phyloP scores from a whole-genome alignment of 2,329 filamentous ascomycete species.

The Ophiognomonia clavigignenti-juglandacearum region DNA sequence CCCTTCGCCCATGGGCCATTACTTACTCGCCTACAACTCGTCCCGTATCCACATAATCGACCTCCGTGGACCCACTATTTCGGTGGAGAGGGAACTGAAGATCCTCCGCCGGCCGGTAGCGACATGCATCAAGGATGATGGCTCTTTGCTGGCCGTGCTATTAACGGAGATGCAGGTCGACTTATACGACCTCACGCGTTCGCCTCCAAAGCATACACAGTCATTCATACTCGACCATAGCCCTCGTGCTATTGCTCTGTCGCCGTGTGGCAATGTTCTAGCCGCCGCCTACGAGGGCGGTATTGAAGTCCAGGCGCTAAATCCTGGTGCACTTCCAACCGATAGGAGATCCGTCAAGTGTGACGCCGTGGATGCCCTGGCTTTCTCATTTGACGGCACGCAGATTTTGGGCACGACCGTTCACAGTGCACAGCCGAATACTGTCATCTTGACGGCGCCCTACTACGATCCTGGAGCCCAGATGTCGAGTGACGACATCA shows the following conservation, averaged over 20 bases:
- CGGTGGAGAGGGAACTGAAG: constrained; percentile 73
- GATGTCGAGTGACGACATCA: constrained; percentile 62
- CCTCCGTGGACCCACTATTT: constrained; percentile 52
- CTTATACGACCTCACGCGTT: constrained; percentile 66
- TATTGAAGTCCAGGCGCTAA: constrained; percentile 81
- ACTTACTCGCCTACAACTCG: constrained; percentile 77
- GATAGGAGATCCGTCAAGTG: constrained; percentile 76
- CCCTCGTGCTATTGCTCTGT: constrained; percentile 73
- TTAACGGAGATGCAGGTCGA: constrained; percentile 81
- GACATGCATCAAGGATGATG: constrained; percentile 75
- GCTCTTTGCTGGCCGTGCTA: constrained; percentile 69
- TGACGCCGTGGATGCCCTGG: constrained; percentile 66
- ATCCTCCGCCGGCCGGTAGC: constrained; percentile 70
- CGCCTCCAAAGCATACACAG: constrained; percentile 65
- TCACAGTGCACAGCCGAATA: constrained; percentile 59
- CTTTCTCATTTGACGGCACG: constrained; percentile 73
- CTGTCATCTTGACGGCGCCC: constrained; percentile 73
- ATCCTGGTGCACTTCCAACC: constrained; percentile 55
- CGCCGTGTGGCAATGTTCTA: constrained; percentile 74
- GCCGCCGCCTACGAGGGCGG: constrained; percentile 82
- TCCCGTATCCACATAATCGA: constrained; percentile 79
- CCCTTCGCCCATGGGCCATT: constrained; percentile 69
- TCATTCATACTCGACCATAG: constrained; percentile 74
- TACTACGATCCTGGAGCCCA: constrained; percentile 71
- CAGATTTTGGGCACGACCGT: constrained; percentile 73